Evolutionary conservation across 306 rosid genomes (phyloP).

Genomic region (Prunus fruticosa): DNA sequence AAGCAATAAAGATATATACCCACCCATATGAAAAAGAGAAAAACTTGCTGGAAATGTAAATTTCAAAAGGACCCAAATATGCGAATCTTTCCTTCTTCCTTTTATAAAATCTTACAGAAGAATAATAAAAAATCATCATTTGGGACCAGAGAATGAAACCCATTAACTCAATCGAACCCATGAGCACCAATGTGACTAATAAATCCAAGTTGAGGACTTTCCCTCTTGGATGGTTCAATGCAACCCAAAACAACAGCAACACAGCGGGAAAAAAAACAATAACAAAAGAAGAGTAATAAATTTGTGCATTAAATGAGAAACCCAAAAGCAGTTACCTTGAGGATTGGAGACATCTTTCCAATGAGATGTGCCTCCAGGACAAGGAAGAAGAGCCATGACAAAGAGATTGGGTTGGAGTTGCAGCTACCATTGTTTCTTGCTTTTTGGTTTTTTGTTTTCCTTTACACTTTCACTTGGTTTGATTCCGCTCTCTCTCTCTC

Average conservation of each 20-base stretch:
- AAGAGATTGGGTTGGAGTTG: constrained; percentile 4
- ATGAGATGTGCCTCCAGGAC: constrained; percentile 5
- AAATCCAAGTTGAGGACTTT: background rate
- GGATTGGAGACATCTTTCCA: constrained; percentile 12
- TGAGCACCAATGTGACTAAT: background rate
- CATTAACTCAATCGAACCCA: background rate
- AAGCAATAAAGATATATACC: no score
- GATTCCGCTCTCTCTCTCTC: no score
- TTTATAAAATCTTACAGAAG: background rate
- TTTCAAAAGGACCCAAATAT: background rate
- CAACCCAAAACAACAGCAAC: background rate
- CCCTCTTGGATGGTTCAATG: background rate
- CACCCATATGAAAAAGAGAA: background rate
- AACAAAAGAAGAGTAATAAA: background rate
- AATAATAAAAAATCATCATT: background rate
- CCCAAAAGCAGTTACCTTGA: constrained; percentile 11
- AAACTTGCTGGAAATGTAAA: background rate
- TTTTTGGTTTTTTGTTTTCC: background rate
- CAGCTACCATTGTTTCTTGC: background rate
- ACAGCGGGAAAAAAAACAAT: background rate
- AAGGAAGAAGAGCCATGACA: constrained; percentile 7
- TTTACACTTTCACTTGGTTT: background rate
- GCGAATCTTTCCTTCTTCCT: background rate
- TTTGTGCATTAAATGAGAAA: background rate
- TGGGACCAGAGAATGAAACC: constrained; percentile 6